Conservation (phyloP, 768 basidiomycete genomes). For the Kwoniella heveanensis region DNA sequence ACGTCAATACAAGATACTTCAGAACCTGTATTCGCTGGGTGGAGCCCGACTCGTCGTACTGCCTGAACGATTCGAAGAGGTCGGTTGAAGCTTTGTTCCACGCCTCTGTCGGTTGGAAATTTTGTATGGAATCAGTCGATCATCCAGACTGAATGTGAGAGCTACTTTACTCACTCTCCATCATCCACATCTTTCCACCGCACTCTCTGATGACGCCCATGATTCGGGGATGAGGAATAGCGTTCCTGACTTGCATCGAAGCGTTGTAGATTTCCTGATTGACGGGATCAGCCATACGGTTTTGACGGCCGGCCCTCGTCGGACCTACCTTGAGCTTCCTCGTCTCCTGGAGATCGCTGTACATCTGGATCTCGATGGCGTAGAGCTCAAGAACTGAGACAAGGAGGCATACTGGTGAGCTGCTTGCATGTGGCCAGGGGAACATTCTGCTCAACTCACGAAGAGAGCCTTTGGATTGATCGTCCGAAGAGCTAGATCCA, state of each 20-base stretch:
- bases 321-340: constrained; percentile 83
- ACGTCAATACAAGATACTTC: constrained; percentile 95
- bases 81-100: constrained; percentile 97
- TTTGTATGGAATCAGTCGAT: constrained; percentile 5
- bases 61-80: constrained; percentile 98
- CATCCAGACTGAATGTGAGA: no score
- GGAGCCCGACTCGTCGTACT: constrained; percentile 97
- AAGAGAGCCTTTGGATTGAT: constrained; percentile 85
- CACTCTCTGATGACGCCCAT: constrained; percentile 99
- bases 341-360: constrained; percentile 91
- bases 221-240: constrained; percentile 96
- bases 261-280: constrained; percentile 94
- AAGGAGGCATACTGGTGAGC: neutral
- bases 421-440: neutral
- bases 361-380: constrained; percentile 99
- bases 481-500: constrained; percentile 58
- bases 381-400: constrained; percentile 80
- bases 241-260: constrained; percentile 84
- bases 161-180: constrained; percentile 69
- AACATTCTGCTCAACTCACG: constrained; percentile 42
- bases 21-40: constrained; percentile 96
- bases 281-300: neutral
- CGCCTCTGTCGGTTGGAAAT: constrained; percentile 64
- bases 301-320: neutral
- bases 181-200: constrained; percentile 99